Evolutionary conservation across 148 eudicot genomes (phyloP).

Genomic region (Limonium bicolor): DNA sequence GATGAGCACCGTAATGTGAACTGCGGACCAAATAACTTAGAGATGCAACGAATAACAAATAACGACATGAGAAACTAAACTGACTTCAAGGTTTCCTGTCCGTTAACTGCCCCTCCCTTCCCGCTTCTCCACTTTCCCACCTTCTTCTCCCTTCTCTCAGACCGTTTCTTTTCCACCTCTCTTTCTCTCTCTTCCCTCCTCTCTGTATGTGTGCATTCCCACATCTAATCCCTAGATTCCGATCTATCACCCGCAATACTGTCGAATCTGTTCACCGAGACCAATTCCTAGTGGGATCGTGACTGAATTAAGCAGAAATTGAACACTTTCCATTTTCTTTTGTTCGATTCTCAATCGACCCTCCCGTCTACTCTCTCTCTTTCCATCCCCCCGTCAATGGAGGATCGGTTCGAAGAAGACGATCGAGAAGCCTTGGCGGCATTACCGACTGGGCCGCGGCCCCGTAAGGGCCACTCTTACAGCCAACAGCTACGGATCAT

Average conservation of each 20-base stretch:
- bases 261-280: no score
- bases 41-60: not conserved
- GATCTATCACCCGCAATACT: no score
- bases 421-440: slow-evolving; percentile 27
- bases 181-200: slow-evolving; percentile 9
- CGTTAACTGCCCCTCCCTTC: slow-evolving; percentile 16
- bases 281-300: no score
- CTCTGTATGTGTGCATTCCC: not conserved
- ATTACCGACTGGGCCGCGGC: slow-evolving; percentile 15
- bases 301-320: no score
- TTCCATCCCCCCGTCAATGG: no score
- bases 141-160: slow-evolving; percentile 3
- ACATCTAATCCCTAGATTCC: slow-evolving; percentile 1
- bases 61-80: not conserved
- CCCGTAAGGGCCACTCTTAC: slow-evolving; percentile 34
- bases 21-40: not conserved
- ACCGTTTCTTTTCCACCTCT: slow-evolving; percentile 5
- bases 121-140: slow-evolving; percentile 17
- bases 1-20: no score
- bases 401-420: slow-evolving; percentile 10
- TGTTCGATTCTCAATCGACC: no score
- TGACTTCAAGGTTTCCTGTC: slow-evolving; percentile 17
- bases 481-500: slow-evolving; percentile 34
- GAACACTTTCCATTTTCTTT: no score
- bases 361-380: no score